Conservation (phyloP, 176 grass and related monocot species). For the Tuctoria greenei region DNA sequence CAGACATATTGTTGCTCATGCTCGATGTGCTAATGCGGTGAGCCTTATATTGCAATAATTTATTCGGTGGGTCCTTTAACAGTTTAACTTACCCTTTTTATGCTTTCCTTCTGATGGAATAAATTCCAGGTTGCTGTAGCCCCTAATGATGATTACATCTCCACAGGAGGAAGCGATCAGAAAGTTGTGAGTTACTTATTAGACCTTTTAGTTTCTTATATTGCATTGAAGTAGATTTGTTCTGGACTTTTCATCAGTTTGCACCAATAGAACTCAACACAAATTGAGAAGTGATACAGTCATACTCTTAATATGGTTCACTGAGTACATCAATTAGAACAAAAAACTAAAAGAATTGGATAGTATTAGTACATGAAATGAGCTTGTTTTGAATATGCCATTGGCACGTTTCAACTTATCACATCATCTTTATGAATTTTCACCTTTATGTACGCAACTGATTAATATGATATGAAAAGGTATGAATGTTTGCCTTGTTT, state of each 20-base stretch:
- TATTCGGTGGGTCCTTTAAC: constrained; percentile 6
- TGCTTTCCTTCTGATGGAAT: constrained; percentile 34
- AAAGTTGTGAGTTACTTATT: constrained; percentile 83
- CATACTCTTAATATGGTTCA: constrained; percentile 24
- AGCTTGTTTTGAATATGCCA: constrained; percentile 14
- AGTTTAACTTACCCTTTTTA: constrained; percentile 1
- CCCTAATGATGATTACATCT: constrained; percentile 84
- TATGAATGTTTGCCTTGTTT: constrained; percentile 6
- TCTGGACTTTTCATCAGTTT: constrained; percentile 9
- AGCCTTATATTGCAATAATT: constrained; percentile 43
- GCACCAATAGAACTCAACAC: constrained; percentile 12
- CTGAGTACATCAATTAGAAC: neutral
- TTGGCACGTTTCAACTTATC: neutral
- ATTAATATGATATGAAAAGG: constrained; percentile 17
- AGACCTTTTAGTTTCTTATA: constrained; percentile 23
- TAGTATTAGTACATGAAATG: neutral
- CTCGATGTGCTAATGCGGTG: constrained; percentile 83
- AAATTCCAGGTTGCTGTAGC: constrained; percentile 71
- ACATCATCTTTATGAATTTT: constrained; percentile 23
- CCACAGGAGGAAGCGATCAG: constrained; percentile 89
- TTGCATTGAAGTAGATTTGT: neutral
- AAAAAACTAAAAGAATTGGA: neutral
- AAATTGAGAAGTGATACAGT: neutral
- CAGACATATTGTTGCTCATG: constrained; percentile 70
- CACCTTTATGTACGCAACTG: constrained; percentile 6